Evolutionary conservation across 345 rosid genomes (phyloP).

Genomic region (Firmiana major): DNA sequence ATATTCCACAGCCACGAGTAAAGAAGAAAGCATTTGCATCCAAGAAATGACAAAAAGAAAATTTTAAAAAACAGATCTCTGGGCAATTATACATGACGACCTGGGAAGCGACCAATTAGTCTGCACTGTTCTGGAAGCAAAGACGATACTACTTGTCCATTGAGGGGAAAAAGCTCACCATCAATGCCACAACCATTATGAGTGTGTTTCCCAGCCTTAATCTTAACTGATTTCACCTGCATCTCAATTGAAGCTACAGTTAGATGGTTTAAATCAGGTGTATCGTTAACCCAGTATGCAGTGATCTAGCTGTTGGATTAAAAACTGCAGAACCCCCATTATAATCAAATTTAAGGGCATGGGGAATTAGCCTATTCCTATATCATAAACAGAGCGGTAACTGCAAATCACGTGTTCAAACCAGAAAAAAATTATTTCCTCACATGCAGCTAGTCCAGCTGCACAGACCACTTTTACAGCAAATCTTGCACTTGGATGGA

Average conservation of each 20-base stretch:
- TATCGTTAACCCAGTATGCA: neutral
- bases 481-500: neutral
- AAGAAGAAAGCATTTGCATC: neutral
- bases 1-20: constrained; percentile 9
- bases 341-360: neutral
- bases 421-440: neutral
- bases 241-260: constrained; percentile 8
- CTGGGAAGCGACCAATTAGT: constrained; percentile 64
- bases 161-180: constrained; percentile 79
- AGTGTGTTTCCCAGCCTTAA: constrained; percentile 69
- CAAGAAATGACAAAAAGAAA: constrained; percentile 6
- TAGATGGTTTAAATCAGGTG: neutral
- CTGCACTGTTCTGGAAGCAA: constrained; percentile 95
- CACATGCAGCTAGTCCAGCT: neutral
- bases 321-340: neutral
- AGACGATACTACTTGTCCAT: constrained; percentile 77
- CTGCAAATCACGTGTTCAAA: neutral
- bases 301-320: neutral
- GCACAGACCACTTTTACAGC: neutral
- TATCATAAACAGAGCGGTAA: neutral
- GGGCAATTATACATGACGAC: constrained; percentile 32
- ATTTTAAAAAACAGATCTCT: constrained; percentile 6
- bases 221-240: constrained; percentile 93
- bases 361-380: neutral
- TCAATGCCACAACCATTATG: constrained; percentile 91